phyloP scores from a whole-genome alignment of 2,329 filamentous ascomycete species.

The Aureobasidium mangrovei region DNA sequence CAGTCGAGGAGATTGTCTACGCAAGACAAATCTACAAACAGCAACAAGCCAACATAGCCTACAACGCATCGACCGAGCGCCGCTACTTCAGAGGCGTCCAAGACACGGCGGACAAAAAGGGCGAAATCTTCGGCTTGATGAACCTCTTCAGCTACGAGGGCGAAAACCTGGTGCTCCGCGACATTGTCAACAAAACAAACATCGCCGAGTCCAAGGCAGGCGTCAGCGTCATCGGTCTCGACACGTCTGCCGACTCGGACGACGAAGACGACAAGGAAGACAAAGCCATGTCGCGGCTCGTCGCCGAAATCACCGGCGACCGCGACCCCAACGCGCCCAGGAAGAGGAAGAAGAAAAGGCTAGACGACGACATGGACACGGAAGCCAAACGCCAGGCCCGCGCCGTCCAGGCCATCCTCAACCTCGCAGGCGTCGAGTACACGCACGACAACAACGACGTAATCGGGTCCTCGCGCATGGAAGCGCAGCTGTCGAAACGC shows the following conservation, averaged over 20 bases:
- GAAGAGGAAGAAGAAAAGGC: constrained; percentile 30
- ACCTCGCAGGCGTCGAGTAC: constrained; percentile 82
- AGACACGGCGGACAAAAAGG: constrained; percentile 69
- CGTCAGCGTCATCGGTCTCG: constrained; percentile 68
- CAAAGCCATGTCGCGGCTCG: constrained; percentile 64
- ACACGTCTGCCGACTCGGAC: constrained; percentile 49
- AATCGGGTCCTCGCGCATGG: constrained; percentile 83
- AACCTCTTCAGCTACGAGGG: constrained; percentile 81
- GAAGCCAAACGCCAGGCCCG: constrained; percentile 49
- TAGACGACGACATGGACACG: constrained; percentile 11
- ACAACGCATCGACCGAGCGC: constrained; percentile 83
- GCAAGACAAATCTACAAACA: constrained; percentile 98
- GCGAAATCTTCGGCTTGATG: constrained; percentile 83
- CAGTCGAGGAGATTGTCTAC: constrained; percentile 95
- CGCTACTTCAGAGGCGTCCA: constrained; percentile 95
- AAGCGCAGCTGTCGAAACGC: constrained; percentile 69
- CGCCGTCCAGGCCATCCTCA: constrained; percentile 79
- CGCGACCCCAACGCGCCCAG: constrained; percentile 22
- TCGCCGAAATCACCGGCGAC: constrained; percentile 46
- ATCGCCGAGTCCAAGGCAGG: constrained; percentile 86
- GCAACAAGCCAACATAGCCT: constrained; percentile 95
- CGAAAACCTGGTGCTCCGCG: constrained; percentile 72
- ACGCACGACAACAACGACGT: constrained; percentile 96
- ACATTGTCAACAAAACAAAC: constrained; percentile 98
- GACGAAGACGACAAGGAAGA: constrained; percentile 39